A percentile compares a stretch with the other conserved stretches of the same genome.
Evolutionary conservation across 139 green algal genomes (phyloP).

Genomic region (Ettlia oleoabundans): DNA sequence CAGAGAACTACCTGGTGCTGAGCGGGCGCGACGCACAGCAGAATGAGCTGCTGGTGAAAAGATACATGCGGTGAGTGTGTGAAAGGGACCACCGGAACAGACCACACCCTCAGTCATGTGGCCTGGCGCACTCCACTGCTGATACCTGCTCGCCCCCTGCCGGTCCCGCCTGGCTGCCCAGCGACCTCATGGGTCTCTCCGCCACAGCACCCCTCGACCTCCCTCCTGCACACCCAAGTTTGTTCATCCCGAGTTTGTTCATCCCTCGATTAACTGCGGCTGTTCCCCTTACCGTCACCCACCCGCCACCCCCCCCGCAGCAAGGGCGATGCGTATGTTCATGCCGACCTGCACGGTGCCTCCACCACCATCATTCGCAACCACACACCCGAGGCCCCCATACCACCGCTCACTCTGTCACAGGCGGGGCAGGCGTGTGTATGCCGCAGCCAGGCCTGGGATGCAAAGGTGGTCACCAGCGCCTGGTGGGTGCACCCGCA

Average conservation of each 20-base stretch:
- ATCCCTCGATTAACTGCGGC: too few relatives aligned
- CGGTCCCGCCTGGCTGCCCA: too few relatives aligned
- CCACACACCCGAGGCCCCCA: slow-evolving; percentile 47
- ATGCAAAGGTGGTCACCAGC: slow-evolving; percentile 89
- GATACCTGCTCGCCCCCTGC: neutral
- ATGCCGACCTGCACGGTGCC: slow-evolving; percentile 95
- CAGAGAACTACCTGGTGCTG: slow-evolving; percentile 95
- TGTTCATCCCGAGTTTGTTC: too few relatives aligned
- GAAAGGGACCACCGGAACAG: neutral
- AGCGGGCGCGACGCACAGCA: slow-evolving; percentile 92
- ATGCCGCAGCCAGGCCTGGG: slow-evolving; percentile 90
- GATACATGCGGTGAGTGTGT: slow-evolving; percentile 51
- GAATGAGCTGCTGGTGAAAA: slow-evolving; percentile 97
- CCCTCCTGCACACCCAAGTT: neutral
- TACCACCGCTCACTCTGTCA: slow-evolving; percentile 80
- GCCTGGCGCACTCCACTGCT: too few relatives aligned
- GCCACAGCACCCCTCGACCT: neutral
- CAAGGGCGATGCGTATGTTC: slow-evolving; percentile 87
- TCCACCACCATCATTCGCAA: slow-evolving; percentile 92
- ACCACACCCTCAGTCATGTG: too few relatives aligned
- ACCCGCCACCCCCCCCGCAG: too few relatives aligned
- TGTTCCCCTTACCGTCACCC: too few relatives aligned
- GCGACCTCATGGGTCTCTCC: too few relatives aligned
- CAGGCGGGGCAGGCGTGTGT: slow-evolving; percentile 85
- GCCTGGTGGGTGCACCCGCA: slow-evolving; percentile 95